A percentile compares a stretch with the other conserved stretches of the same genome.
Conservation (phyloP, 768 basidiomycete genomes). For the Chalciporus piperatus region DNA sequence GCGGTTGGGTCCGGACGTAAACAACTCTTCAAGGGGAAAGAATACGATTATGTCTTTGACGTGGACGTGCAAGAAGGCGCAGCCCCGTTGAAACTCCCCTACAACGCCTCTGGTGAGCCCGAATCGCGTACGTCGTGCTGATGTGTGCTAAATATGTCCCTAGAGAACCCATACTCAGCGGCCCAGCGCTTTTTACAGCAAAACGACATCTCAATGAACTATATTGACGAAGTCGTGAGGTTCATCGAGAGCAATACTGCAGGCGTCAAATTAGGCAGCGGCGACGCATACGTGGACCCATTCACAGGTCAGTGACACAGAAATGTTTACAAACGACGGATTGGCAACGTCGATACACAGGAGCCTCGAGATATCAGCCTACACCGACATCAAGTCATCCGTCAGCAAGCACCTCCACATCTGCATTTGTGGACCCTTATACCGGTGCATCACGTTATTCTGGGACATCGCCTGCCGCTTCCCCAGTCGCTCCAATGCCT, state of each 20-base stretch:
- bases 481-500: conserved; percentile 28
- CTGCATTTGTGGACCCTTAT: conserved; percentile 62
- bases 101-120: conserved; percentile 75
- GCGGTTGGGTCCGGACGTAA: conserved; percentile 88
- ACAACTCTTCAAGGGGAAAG: conserved; percentile 88
- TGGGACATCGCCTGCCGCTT: conserved; percentile 36
- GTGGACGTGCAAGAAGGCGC: conserved; percentile 93
- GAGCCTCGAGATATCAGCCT: conserved; percentile 63
- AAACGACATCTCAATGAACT: conserved; percentile 79
- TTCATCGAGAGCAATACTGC: conserved; percentile 93
- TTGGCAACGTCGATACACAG: conserved; percentile 26
- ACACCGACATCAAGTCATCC: conserved; percentile 30
- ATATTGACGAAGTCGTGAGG: conserved; percentile 85
- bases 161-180: conserved; percentile 89
- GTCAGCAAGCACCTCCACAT: conserved; percentile 28
- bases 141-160: conserved; percentile 1
- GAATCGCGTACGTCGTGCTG: neutral
- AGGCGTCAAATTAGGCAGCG: conserved; percentile 66
- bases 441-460: conserved; percentile 68
- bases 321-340: too few relatives aligned
- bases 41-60: conserved; percentile 99
- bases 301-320: conserved; percentile 65
- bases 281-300: conserved; percentile 76
- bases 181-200: conserved; percentile 84
- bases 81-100: conserved; percentile 91